A percentile compares a stretch with the other conserved stretches of the same genome.
Evolutionary conservation across 1,284 basidiomycete species (phyloP).

Genomic region (Inonotus hispidus): DNA sequence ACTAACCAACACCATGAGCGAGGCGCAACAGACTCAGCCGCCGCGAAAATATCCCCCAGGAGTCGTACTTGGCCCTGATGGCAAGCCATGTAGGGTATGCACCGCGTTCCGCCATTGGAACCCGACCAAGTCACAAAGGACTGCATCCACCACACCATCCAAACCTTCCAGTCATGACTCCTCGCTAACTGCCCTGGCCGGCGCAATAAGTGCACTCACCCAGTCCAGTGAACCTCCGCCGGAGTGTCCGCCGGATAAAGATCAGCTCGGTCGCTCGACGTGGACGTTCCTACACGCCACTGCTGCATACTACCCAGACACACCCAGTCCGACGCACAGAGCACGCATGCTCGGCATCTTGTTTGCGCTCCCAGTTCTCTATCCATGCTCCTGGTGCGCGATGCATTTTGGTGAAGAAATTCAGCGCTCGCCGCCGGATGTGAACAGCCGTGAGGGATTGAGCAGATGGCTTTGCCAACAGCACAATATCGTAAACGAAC

Average conservation of each 20-base stretch:
- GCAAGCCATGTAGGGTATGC: slow-evolving; percentile 91
- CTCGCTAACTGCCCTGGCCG: slow-evolving; percentile 30
- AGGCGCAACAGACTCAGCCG: background rate
- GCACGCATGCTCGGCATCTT: slow-evolving; percentile 79
- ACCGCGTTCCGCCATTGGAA: slow-evolving; percentile 76
- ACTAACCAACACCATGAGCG: background rate
- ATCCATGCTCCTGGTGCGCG: slow-evolving; percentile 85
- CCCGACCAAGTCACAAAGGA: slow-evolving; percentile 32
- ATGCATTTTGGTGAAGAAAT: slow-evolving; percentile 72
- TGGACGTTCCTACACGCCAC: slow-evolving; percentile 96
- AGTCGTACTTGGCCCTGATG: slow-evolving; percentile 84
- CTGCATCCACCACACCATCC: slow-evolving; percentile 21
- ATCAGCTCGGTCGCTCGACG: slow-evolving; percentile 82
- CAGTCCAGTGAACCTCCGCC: slow-evolving; percentile 41
- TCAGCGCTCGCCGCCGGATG: slow-evolving; percentile 63
- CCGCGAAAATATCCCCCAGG: slow-evolving; percentile 54
- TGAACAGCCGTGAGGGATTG: slow-evolving; percentile 59
- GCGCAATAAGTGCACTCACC: slow-evolving; percentile 37
- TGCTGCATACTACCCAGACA: slow-evolving; percentile 88
- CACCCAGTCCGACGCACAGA: slow-evolving; percentile 65
- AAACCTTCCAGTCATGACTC: background rate
- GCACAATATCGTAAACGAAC: slow-evolving; percentile 87
- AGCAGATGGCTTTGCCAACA: slow-evolving; percentile 85
- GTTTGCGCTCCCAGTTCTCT: slow-evolving; percentile 71
- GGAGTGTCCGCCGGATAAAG: slow-evolving; percentile 84